phyloP scores from a whole-genome alignment of 768 basidiomycete species.

The Phylloporus arenicola region DNA sequence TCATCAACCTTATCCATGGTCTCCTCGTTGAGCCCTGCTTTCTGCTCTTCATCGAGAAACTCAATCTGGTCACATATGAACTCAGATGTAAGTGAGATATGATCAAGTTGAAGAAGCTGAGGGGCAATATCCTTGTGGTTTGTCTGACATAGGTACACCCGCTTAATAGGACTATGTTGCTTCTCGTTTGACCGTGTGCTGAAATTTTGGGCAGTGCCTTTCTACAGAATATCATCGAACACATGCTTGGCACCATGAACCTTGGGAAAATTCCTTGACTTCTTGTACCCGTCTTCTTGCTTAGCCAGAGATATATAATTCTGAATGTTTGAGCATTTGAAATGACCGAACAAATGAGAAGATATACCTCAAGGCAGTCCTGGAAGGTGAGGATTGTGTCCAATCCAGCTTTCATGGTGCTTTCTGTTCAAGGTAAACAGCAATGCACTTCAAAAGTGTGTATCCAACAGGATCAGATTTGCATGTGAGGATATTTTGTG shows the following conservation, averaged over 20 bases:
- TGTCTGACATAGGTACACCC: neutral
- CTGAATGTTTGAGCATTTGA: neutral
- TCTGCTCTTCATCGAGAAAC: too few relatives aligned
- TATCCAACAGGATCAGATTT: neutral
- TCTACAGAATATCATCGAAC: too few relatives aligned
- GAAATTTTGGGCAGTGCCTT: neutral
- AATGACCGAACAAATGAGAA: too few relatives aligned
- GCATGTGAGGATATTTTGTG: neutral
- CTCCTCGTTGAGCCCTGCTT: too few relatives aligned
- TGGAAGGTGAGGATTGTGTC: neutral
- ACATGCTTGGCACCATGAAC: neutral
- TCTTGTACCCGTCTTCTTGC: neutral
- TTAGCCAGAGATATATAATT: neutral
- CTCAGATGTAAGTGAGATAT: too few relatives aligned
- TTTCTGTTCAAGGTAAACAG: neutral
- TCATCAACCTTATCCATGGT: too few relatives aligned
- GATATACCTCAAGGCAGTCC: neutral
- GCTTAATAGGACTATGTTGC: neutral
- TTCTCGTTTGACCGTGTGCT: neutral
- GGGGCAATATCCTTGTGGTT: neutral
- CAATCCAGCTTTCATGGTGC: neutral
- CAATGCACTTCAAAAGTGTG: neutral
- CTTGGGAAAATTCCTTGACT: neutral
- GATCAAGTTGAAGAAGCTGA: neutral
- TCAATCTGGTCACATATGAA: too few relatives aligned